phyloP scores from a whole-genome alignment of 148 eudicot genomes.

The Amaranthus hypochondriacus region DNA sequence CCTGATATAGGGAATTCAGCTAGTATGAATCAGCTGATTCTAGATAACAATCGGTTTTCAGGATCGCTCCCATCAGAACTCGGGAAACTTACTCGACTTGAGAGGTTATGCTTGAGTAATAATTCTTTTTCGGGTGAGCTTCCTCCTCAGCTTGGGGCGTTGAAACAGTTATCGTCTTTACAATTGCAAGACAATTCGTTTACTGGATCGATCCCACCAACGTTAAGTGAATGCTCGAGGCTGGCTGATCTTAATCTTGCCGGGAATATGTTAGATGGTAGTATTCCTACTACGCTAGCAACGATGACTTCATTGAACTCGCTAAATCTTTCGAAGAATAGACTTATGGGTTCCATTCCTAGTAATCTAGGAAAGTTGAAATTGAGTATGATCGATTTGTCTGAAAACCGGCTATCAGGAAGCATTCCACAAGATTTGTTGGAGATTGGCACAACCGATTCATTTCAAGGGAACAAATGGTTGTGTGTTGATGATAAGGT shows the following conservation, averaged over 20 bases:
- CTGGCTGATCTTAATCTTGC: constrained; percentile 77
- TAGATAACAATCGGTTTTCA: constrained; percentile 62
- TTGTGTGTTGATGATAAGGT: constrained; percentile 45
- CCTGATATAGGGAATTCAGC: constrained; percentile 42
- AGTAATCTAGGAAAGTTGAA: constrained; percentile 49
- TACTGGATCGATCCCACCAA: constrained; percentile 60
- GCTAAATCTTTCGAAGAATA: constrained; percentile 72
- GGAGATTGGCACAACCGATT: constrained; percentile 47
- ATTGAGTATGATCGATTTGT: constrained; percentile 68
- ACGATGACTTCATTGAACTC: constrained; percentile 63
- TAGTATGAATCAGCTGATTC: constrained; percentile 44
- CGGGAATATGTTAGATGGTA: constrained; percentile 47
- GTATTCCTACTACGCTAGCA: constrained; percentile 54
- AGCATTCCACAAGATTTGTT: constrained; percentile 48
- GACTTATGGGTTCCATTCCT: constrained; percentile 60
- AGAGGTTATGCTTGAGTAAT: constrained; percentile 50
- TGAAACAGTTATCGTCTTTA: constrained; percentile 61
- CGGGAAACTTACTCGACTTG: constrained; percentile 49
- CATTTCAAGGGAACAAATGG: constrained; percentile 62
- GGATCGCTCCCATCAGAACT: constrained; percentile 71
- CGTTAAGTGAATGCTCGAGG: constrained; percentile 50
- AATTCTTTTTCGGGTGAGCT: constrained; percentile 73
- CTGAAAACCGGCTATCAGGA: constrained; percentile 72
- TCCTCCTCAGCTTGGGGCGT: constrained; percentile 48
- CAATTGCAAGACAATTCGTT: constrained; percentile 57